phyloP scores from a whole-genome alignment of 2,329 filamentous ascomycete species.

The Aphanoascus verrucosus region DNA sequence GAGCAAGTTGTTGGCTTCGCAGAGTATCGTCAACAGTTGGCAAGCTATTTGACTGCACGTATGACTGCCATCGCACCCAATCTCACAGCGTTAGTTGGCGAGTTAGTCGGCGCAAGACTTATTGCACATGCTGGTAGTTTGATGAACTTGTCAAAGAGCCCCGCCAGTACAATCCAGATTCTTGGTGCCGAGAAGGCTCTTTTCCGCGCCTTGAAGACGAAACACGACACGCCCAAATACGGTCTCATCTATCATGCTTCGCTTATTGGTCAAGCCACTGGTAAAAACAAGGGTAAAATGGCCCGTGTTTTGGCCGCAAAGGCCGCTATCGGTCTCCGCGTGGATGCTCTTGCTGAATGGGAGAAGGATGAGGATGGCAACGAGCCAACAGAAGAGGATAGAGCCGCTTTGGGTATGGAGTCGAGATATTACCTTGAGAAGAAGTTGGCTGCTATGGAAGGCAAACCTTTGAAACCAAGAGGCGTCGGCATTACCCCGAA shows the following conservation, averaged over 20 bases:
- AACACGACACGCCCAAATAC: constrained; percentile 98
- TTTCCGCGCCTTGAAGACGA: constrained; percentile 96
- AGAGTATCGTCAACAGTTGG: constrained; percentile 79
- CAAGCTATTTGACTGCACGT: constrained; percentile 76
- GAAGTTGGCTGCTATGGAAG: constrained; percentile 56
- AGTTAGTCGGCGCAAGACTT: constrained; percentile 84
- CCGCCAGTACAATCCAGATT: constrained; percentile 93
- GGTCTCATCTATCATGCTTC: constrained; percentile 89
- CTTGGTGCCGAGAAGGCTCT: constrained; percentile 97
- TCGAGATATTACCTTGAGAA: constrained; percentile 40
- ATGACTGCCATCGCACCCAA: constrained; percentile 98
- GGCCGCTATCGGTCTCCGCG: constrained; percentile 81
- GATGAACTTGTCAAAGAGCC: constrained; percentile 87
- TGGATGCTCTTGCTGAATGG: constrained; percentile 78
- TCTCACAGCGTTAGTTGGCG: constrained; percentile 82
- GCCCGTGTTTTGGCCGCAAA: constrained; percentile 92
- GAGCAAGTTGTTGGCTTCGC: constrained; percentile 89
- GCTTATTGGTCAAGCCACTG: constrained; percentile 89
- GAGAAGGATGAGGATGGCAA: constrained; percentile 54
- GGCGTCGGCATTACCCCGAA: constrained; percentile 65
- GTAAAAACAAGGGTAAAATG: constrained; percentile 99
- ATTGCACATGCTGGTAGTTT: constrained; percentile 92
- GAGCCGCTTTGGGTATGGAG: constrained; percentile 63
- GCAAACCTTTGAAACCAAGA: constrained; percentile 73
- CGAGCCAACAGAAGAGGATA: constrained; percentile 74